Evolutionary conservation across 345 rosid genomes (phyloP), one percentile per base, ranked within the genome.

Genomic region (Eucalyptus cladocalyx): DNA sequence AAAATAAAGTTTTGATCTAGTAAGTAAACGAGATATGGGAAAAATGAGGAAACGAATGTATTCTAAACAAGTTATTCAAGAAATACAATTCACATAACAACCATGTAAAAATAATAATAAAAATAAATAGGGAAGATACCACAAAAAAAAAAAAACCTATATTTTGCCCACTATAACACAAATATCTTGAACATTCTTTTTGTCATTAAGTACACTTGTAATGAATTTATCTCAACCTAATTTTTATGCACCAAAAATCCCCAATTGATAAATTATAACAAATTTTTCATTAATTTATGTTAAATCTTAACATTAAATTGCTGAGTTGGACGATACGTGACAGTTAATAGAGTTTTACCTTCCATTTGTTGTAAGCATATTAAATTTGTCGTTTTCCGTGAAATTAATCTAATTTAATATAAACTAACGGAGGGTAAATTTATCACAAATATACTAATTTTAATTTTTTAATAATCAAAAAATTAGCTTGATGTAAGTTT

Each of bases 361-460:
- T 10, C 2, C 62, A 23, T 56, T 56, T 56, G 30, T 56, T 56
- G 14, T 10, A 24, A 5, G 30, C 24, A 2, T 10, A 24, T 10
- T 4, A 1, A 2, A 2, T 56, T 56, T 56, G 2, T 56, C 3
- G 1, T 53, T 53, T 53, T 53, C 2, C 4, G 1, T 53, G 58
- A 21, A 10, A 24, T 56, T 56, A 24, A 56, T 56, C 1, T 1
- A 56, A 56, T 24, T 24, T 24, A 23, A 56, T 23, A 24, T 9
- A 56, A 56, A 56, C 1, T 56, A 24, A 24, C 2, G 1, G 0
- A 56, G 0, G 0, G 1, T 56, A 56, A 56, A 23, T 4, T 24
- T 24, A 23, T 56, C 3, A 56, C 3, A 24, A 56, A 24, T 56
- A 0, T 56, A 24, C 6, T 1, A 24, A 11, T 56, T 56, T 56